Evolutionary conservation across 2,329 filamentous ascomycete genomes (phyloP).

Genomic region (Fusarium dimerum): DNA sequence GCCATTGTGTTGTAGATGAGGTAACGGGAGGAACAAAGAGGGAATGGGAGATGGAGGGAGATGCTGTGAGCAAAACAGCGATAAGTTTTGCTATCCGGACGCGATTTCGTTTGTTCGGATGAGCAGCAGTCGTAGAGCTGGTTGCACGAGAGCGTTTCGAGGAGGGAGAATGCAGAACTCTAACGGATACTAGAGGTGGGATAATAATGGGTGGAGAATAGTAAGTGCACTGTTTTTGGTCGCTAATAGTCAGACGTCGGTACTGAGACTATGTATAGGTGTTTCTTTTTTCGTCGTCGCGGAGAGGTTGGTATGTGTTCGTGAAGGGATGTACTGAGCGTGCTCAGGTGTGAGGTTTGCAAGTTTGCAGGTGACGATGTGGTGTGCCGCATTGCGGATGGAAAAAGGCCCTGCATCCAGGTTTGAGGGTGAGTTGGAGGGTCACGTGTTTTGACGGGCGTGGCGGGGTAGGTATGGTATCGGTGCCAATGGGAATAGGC

Average conservation of each 20-base stretch:
- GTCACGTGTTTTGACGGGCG: constrained; percentile 40
- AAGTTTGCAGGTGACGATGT: constrained; percentile 29
- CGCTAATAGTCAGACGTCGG: constrained; percentile 16
- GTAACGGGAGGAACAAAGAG: constrained; percentile 20
- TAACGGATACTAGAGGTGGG: constrained; percentile 17
- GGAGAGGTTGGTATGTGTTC: constrained; percentile 9
- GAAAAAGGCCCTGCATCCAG: constrained; percentile 19
- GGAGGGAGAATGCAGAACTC: constrained; percentile 16
- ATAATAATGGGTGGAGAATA: constrained; percentile 2
- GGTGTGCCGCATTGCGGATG: constrained; percentile 30
- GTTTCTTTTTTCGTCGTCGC: constrained; percentile 16
- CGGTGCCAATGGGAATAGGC: too few species aligned
- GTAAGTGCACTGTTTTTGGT: constrained; percentile 1
- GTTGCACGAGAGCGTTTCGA: constrained; percentile 14
- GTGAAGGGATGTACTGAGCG: constrained; percentile 26
- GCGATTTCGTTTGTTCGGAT: constrained; percentile 7
- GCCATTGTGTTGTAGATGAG: constrained; percentile 40
- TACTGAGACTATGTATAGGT: too few species aligned
- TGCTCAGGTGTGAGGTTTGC: constrained; percentile 30
- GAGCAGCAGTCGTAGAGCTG: constrained; percentile 24
- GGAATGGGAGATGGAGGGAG: constrained; percentile 13
- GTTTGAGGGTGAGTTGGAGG: background rate
- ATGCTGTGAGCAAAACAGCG: constrained; percentile 25
- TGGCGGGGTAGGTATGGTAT: constrained; percentile 12
- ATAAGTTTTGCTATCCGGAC: constrained; percentile 16